Conservation (phyloP, 1,284 basidiomycete species). For the Marasmius fiardii region DNA sequence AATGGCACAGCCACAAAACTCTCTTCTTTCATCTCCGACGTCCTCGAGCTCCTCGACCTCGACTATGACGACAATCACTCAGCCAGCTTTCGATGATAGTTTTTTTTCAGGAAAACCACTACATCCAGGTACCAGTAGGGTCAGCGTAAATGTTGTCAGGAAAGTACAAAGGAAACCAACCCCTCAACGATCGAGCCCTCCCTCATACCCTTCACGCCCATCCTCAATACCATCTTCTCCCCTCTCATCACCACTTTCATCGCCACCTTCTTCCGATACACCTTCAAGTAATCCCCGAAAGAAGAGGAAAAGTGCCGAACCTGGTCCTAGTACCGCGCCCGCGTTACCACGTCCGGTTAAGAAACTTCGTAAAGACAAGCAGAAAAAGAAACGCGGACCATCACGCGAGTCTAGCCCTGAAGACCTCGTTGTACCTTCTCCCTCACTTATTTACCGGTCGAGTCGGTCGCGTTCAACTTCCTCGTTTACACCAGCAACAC, state of each 20-base stretch:
- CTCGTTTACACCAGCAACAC: slow-evolving; percentile 28
- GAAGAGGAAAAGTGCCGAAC: slow-evolving; percentile 28
- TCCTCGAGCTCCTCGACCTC: no score
- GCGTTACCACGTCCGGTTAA: slow-evolving; percentile 34
- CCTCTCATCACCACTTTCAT: slow-evolving; percentile 27
- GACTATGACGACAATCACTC: no score
- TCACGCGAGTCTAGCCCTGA: slow-evolving; percentile 38
- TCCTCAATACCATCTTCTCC: slow-evolving; percentile 23
- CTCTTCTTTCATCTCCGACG: no score
- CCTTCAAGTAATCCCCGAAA: slow-evolving; percentile 10
- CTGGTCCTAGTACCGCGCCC: slow-evolving; percentile 5
- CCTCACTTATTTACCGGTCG: slow-evolving; percentile 46
- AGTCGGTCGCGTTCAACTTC: slow-evolving; percentile 51
- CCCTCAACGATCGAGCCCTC: slow-evolving; percentile 10
- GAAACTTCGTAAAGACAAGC: slow-evolving; percentile 29
- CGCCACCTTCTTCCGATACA: slow-evolving; percentile 15
- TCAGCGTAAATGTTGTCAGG: no score
- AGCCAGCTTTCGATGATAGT: no score
- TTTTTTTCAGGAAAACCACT: no score
- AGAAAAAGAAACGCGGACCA: slow-evolving; percentile 29
- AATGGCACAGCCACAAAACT: no score
- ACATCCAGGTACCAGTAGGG: no score
- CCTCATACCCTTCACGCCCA: slow-evolving; percentile 14
- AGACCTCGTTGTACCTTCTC: slow-evolving; percentile 32
- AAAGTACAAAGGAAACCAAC: neutral